phyloP scores from a whole-genome alignment of 805 yeast species.

The Monosporozyma aerobia region DNA sequence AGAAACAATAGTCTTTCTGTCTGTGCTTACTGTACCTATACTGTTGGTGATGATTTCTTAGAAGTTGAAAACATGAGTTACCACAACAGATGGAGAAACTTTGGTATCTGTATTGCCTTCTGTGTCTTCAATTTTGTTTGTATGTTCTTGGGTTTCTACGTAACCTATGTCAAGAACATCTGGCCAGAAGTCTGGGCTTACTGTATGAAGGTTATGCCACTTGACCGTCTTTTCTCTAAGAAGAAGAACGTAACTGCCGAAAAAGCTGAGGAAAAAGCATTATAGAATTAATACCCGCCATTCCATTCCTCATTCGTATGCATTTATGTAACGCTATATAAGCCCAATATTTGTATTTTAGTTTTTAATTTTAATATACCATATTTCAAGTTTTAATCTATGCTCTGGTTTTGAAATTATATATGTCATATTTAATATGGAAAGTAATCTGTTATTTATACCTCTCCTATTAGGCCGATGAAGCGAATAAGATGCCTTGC shows the following conservation, averaged over 20 bases:
- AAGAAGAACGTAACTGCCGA: background rate
- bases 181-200: constrained; percentile 14
- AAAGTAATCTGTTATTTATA: background rate
- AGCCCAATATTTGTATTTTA: background rate
- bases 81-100: constrained; percentile 47
- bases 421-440: background rate
- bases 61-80: constrained; percentile 34
- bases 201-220: constrained; percentile 3
- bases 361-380: background rate
- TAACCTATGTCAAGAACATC: constrained; percentile 13
- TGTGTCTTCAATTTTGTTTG: constrained; percentile 39
- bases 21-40: constrained; percentile 36
- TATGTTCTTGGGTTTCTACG: constrained; percentile 21
- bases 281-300: background rate
- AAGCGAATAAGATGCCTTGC: background rate
- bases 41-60: constrained; percentile 33
- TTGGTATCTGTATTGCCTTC: constrained; percentile 49
- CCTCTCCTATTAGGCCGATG: background rate
- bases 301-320: background rate
- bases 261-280: background rate
- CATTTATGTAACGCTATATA: background rate
- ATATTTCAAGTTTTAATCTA: background rate
- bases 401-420: background rate
- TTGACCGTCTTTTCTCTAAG: background rate
- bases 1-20: constrained; percentile 37